phyloP scores from a whole-genome alignment of 805 yeast species.

The Sugiyamaella boreocaroliniensis region DNA sequence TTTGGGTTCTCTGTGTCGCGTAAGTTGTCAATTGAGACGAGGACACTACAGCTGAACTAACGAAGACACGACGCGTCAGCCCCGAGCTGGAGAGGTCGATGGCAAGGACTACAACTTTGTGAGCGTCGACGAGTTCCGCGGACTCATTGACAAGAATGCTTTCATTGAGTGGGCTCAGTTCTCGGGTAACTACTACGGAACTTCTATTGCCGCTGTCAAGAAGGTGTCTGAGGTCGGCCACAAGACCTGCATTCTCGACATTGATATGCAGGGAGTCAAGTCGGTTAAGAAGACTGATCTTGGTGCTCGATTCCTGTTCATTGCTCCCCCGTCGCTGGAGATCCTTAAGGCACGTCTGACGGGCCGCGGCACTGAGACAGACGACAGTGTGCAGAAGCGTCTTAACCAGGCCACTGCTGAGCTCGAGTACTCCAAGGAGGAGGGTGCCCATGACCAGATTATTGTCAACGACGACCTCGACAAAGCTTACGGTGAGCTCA shows the following conservation, averaged over 20 bases:
- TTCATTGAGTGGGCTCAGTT: constrained; percentile 98
- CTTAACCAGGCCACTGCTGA: constrained; percentile 82
- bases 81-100: constrained; percentile 85
- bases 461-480: constrained; percentile 91
- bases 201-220: constrained; percentile 78
- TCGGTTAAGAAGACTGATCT: constrained; percentile 76
- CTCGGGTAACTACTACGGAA: constrained; percentile 96
- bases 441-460: constrained; percentile 83
- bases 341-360: constrained; percentile 65
- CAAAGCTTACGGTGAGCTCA: constrained; percentile 75
- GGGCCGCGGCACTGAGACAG: constrained; percentile 93
- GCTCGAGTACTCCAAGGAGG: constrained; percentile 73
- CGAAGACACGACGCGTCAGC: constrained; percentile 75
- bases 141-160: constrained; percentile 61
- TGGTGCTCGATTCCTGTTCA: constrained; percentile 77
- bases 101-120: constrained; percentile 88
- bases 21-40: constrained; percentile 16
- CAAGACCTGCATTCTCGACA: constrained; percentile 83
- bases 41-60: neutral
- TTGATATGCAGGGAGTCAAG: constrained; percentile 98
- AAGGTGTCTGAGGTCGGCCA: constrained; percentile 53
- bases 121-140: constrained; percentile 71
- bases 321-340: constrained; percentile 90
- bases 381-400: constrained; percentile 77
- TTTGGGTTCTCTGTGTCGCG: constrained; percentile 92